Evolutionary conservation across 129 eudicot species (phyloP).

Genomic region (Flaveria brownii): DNA sequence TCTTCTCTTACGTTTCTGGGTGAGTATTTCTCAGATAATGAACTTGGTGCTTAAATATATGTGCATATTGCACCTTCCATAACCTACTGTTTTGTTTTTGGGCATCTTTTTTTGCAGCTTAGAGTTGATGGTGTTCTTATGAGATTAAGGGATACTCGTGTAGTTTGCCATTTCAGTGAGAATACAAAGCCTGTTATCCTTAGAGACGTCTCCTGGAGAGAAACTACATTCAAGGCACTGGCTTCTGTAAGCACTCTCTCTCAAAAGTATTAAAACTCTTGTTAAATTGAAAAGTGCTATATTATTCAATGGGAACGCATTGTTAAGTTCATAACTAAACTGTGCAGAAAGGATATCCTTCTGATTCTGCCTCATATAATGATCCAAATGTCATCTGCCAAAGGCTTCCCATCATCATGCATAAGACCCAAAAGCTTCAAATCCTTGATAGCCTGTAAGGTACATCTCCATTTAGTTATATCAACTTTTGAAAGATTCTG

Average conservation of each 20-base stretch:
- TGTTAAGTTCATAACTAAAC: conserved; percentile 22
- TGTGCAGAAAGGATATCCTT: conserved; percentile 88
- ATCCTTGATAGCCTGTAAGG: conserved; percentile 50
- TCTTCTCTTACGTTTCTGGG: conserved; percentile 98
- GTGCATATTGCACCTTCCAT: not conserved
- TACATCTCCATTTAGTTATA: conserved; percentile 28
- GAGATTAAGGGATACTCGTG: conserved; percentile 96
- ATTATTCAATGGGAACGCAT: not conserved
- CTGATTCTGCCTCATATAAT: conserved; percentile 78
- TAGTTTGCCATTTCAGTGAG: conserved; percentile 66
- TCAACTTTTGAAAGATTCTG: conserved; percentile 22
- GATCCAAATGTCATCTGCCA: conserved; percentile 82
- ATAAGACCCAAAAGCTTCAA: conserved; percentile 77
- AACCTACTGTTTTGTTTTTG: conserved; percentile 5
- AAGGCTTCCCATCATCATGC: conserved; percentile 78
- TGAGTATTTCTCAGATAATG: conserved; percentile 42
- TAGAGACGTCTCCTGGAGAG: conserved; percentile 96
- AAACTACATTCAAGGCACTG: conserved; percentile 69
- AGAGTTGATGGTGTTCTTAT: conserved; percentile 97
- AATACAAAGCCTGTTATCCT: conserved; percentile 52
- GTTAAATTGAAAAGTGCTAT: not conserved
- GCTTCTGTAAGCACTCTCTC: conserved; percentile 60
- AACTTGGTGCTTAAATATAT: conserved; percentile 8
- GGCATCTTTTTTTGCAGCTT: conserved; percentile 54
- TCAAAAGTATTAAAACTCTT: not conserved